Conservation (phyloP, 345 rosid genomes). For the Gossypioides kirkii region DNA sequence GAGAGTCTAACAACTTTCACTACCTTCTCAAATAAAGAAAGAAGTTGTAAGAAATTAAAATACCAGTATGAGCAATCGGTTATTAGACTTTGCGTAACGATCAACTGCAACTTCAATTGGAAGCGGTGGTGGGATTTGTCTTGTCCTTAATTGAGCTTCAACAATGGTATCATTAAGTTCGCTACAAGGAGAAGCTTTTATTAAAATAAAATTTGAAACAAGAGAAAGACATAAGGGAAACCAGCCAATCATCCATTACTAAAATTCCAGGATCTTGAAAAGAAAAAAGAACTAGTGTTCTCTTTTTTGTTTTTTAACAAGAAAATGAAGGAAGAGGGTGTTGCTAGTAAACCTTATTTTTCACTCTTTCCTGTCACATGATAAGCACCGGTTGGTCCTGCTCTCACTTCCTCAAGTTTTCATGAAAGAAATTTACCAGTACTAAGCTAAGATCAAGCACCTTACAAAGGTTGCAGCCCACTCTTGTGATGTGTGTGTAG, state of each 20-base stretch:
- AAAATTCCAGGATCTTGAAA: conserved; percentile 7
- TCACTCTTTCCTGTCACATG: not conserved
- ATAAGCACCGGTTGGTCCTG: not conserved
- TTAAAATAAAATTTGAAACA: not conserved
- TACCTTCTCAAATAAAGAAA: not conserved
- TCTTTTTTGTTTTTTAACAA: not conserved
- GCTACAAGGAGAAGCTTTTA: conserved; percentile 23
- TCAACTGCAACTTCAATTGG: conserved; percentile 37
- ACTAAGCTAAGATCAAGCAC: conserved; percentile 22
- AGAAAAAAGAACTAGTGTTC: not conserved
- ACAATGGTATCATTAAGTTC: conserved; percentile 57
- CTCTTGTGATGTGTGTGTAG: conserved; percentile 58
- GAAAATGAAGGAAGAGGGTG: not conserved
- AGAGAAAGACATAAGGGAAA: not conserved
- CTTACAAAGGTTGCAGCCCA: conserved; percentile 66
- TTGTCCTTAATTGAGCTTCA: conserved; percentile 51
- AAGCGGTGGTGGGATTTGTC: conserved; percentile 45
- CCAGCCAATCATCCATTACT: not conserved
- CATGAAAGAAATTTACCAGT: not conserved
- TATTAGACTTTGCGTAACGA: conserved; percentile 30
- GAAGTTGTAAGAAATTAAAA: conserved; percentile 2
- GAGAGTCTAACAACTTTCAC: not conserved
- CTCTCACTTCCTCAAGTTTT: not conserved
- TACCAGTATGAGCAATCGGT: conserved; percentile 53
- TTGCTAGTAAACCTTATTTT: not conserved